phyloP scores from a whole-genome alignment of 768 basidiomycete species.

The Tulasnella sp. region DNA sequence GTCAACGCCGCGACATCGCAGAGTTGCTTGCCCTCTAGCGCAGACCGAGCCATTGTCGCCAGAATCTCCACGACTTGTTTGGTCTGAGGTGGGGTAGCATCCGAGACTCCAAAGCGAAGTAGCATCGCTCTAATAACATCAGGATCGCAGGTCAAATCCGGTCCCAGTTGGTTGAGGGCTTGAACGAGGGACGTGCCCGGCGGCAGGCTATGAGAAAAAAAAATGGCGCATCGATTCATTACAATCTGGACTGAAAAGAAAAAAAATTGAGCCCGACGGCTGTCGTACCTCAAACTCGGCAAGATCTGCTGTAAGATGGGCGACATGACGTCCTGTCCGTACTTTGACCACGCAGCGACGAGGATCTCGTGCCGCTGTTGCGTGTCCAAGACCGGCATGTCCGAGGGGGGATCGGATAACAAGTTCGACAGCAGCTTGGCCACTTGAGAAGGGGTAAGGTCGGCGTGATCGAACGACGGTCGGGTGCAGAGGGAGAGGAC shows the following conservation, averaged over 20 bases:
- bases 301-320: conserved; percentile 77
- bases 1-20: conserved; percentile 78
- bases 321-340: conserved; percentile 72
- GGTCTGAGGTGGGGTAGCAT: conserved; percentile 70
- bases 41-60: conserved; percentile 65
- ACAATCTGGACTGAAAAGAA: background rate
- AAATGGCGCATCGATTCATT: conserved; percentile 30
- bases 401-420: conserved; percentile 68
- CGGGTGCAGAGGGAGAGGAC: conserved; percentile 73
- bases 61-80: conserved; percentile 72
- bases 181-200: conserved; percentile 72
- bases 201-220: conserved; percentile 55
- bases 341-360: conserved; percentile 74
- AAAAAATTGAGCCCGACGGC: conserved; percentile 1
- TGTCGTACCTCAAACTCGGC: conserved; percentile 68
- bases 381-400: conserved; percentile 70
- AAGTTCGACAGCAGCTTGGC: conserved; percentile 81
- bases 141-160: conserved; percentile 74
- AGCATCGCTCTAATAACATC: conserved; percentile 72
- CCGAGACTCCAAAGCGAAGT: conserved; percentile 74
- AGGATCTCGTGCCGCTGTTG: conserved; percentile 76
- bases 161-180: conserved; percentile 73
- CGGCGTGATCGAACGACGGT: conserved; percentile 80
- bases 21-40: conserved; percentile 69
- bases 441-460: conserved; percentile 72